Evolutionary conservation across 805 yeast species (phyloP), one percentile per base, ranked within the genome.

Genomic region (Saturnispora zaruensis): DNA sequence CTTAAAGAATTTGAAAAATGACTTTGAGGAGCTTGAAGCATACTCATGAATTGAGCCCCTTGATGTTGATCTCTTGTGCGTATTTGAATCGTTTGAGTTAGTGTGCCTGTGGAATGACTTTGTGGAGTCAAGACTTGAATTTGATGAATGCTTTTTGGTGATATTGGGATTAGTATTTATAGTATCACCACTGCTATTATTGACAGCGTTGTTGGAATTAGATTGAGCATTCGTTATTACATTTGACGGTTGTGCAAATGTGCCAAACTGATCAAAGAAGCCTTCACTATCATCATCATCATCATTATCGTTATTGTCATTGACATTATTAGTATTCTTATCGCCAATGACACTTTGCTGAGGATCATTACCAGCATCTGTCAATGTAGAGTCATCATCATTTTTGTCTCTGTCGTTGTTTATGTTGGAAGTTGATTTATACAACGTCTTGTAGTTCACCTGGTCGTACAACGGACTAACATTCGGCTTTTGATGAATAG

Each of bases 31-130:
- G 6, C 62, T 54, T 18, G 59, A 52, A 3, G 59, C 53, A 34
- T 34, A 45, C 20, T 64, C 66, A 18, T 58, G 54, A 4, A 61
- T 48, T 2, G 69, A 59, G 18, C 62, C 63, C 44, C 55, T 59
- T 7, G 68, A 61, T 32, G 62, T 52, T 5, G 61, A 51, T 20
- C 66, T 43, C 41, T 59, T 59, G 47, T 61, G 65, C 1, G 79
- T 71, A 49, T 79, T 84, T 0, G 82, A 76, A 0, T 74, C 75
- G 20, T 74, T 70, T 0, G 73, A 64, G 5, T 73, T 72, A 21
- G 77, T 56, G 51, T 45, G 33, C 36, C 23, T 28, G 32, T 48
- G 51, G 13, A 28, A 28, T n/a, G 32, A 21, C 16, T 26, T 11
- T 24, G 44, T 11, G 3, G 47, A 44, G 25, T 44, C 46, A 16